Conservation (phyloP, 371 early-diverging fungal genomes). For the Amoeboradix gromovi region DNA sequence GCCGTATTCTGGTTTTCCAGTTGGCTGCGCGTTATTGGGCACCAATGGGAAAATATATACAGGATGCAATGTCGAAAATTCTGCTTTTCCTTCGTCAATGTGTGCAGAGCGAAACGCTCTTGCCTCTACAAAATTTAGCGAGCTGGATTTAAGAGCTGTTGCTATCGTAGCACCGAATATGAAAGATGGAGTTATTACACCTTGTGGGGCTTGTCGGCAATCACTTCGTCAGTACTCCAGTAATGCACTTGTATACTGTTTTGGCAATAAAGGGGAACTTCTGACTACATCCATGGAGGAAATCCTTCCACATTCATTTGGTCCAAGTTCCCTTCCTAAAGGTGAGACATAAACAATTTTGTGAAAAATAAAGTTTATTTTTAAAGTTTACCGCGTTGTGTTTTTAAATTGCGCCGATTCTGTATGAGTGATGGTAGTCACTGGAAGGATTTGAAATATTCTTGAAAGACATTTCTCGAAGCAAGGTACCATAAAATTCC, state of each 20-base stretch:
- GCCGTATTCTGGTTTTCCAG: slow-evolving; percentile 54
- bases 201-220: slow-evolving; percentile 59
- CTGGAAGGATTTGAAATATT: too few species aligned
- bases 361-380: too few species aligned
- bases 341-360: too few species aligned
- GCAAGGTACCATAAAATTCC: neutral
- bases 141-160: too few species aligned
- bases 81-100: slow-evolving; percentile 33
- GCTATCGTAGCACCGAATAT: slow-evolving; percentile 25
- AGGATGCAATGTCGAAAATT: slow-evolving; percentile 54
- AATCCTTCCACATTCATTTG: neutral
- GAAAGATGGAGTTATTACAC: slow-evolving; percentile 18
- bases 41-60: slow-evolving; percentile 8
- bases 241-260: neutral
- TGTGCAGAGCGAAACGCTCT: slow-evolving; percentile 59
- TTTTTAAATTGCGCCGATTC: too few species aligned
- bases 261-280: neutral
- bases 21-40: slow-evolving; percentile 32
- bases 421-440: too few species aligned
- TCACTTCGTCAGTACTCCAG: slow-evolving; percentile 35
- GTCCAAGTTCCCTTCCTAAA: neutral
- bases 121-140: slow-evolving; percentile 30
- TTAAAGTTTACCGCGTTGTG: too few species aligned
- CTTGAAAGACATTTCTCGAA: too few species aligned
- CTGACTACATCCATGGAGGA: neutral